phyloP scores from a whole-genome alignment of 2,329 filamentous ascomycete genomes.

The Rhynchosporium secalis region DNA sequence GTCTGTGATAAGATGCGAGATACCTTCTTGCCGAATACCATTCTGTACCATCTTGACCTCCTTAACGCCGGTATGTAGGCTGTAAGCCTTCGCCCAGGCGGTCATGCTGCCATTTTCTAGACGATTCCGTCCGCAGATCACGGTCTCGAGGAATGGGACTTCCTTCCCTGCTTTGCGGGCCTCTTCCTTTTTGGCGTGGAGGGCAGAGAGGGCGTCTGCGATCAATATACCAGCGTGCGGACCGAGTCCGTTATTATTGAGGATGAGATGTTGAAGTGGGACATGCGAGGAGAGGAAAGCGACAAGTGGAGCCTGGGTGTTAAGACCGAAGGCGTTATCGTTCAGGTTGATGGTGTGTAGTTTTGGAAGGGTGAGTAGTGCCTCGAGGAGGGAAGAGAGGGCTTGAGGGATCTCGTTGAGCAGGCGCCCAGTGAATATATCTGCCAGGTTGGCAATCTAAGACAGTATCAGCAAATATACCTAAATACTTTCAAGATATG shows the following conservation, averaged over 20 bases:
- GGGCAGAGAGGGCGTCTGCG: slow-evolving; percentile 79
- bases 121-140: slow-evolving; percentile 94
- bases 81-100: slow-evolving; percentile 87
- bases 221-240: slow-evolving; percentile 87
- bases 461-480: neutral
- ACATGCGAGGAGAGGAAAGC: slow-evolving; percentile 87
- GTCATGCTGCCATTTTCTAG: slow-evolving; percentile 96
- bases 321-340: slow-evolving; percentile 97
- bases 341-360: slow-evolving; percentile 93
- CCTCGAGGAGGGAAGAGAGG: slow-evolving; percentile 79
- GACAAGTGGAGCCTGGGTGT: slow-evolving; percentile 89
- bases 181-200: slow-evolving; percentile 81
- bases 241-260: slow-evolving; percentile 98
- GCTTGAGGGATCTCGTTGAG: slow-evolving; percentile 92
- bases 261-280: slow-evolving; percentile 88
- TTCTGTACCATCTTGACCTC: slow-evolving; percentile 98
- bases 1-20: slow-evolving; percentile 74
- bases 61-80: slow-evolving; percentile 78
- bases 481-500: neutral
- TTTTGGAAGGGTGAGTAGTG: slow-evolving; percentile 80
- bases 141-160: slow-evolving; percentile 86
- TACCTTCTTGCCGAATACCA: slow-evolving; percentile 92
- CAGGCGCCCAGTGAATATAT: slow-evolving; percentile 95
- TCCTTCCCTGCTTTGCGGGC: slow-evolving; percentile 70
- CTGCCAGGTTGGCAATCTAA: slow-evolving; percentile 82